Conservation (phyloP, 2,329 filamentous ascomycete genomes). For the Sporothrix variecibatus region DNA sequence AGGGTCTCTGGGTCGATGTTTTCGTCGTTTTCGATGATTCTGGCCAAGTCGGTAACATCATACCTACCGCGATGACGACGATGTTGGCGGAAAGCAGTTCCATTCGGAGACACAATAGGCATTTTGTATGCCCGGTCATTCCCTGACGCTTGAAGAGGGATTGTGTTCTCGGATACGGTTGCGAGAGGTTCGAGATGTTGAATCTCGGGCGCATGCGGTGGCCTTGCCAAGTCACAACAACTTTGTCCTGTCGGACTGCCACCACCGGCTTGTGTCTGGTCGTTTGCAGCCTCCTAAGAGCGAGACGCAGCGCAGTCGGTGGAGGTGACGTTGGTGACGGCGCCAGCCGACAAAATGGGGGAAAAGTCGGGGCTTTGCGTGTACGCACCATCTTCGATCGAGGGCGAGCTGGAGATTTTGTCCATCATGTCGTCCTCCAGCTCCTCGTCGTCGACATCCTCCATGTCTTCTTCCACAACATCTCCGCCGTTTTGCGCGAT, state of each 20-base stretch:
- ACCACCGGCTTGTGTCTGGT: background rate
- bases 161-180: background rate
- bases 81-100: slow-evolving; percentile 46
- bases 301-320: slow-evolving; percentile 3
- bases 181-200: background rate
- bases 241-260: slow-evolving; percentile 19
- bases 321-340: background rate
- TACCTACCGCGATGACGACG: slow-evolving; percentile 52
- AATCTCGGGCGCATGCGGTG: background rate
- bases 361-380: slow-evolving; percentile 37
- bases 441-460: slow-evolving; percentile 66
- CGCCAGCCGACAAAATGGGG: slow-evolving; percentile 31
- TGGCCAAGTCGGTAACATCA: slow-evolving; percentile 35
- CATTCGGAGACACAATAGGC: slow-evolving; percentile 40
- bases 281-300: background rate
- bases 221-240: slow-evolving; percentile 3
- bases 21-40: background rate
- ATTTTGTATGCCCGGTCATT: slow-evolving; percentile 15
- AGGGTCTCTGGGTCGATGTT: background rate
- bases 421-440: slow-evolving; percentile 90
- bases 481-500: slow-evolving; percentile 64
- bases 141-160: slow-evolving; percentile 31
- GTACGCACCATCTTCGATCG: slow-evolving; percentile 97
- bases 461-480: slow-evolving; percentile 62
- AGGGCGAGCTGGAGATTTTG: slow-evolving; percentile 97